Conservation (phyloP, 352 stramenopile genomes). For the Pythium oligandrum region DNA sequence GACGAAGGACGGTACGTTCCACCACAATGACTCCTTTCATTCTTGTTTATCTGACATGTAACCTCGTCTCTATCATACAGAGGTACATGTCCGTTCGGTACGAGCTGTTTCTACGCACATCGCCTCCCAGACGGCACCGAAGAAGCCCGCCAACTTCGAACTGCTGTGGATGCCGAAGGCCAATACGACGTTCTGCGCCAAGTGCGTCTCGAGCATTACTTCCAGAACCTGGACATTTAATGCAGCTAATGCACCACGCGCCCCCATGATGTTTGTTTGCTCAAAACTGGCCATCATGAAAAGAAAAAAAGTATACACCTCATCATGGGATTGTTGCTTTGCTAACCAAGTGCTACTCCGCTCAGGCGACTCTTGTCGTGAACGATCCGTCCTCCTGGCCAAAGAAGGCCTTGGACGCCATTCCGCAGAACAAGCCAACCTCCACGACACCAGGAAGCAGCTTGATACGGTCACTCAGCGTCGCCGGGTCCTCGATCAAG, state of each 20-base stretch:
- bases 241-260: too few species aligned
- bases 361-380: slow-evolving; percentile 45
- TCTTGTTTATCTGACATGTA: too few species aligned
- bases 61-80: slow-evolving; percentile 15
- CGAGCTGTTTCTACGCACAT: slow-evolving; percentile 85
- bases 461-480: slow-evolving; percentile 66
- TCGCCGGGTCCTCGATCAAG: slow-evolving; percentile 57
- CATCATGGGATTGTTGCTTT: too few species aligned
- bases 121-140: slow-evolving; percentile 60
- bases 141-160: slow-evolving; percentile 59
- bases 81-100: slow-evolving; percentile 80
- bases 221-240: slow-evolving; percentile 31
- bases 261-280: too few species aligned
- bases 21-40: too few species aligned
- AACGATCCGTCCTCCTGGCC: slow-evolving; percentile 80
- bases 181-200: slow-evolving; percentile 75
- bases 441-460: slow-evolving; percentile 85
- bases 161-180: slow-evolving; percentile 60
- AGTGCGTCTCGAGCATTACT: slow-evolving; percentile 66
- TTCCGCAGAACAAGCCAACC: slow-evolving; percentile 85
- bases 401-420: slow-evolving; percentile 87
- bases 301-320: too few species aligned
- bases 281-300: too few species aligned
- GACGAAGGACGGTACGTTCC: slow-evolving; percentile 59
- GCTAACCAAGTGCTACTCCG: slow-evolving; percentile 10